Base-by-base conservation (phyloP, 169 alveolate genomes). In the Eimeria brunetti region DNA sequence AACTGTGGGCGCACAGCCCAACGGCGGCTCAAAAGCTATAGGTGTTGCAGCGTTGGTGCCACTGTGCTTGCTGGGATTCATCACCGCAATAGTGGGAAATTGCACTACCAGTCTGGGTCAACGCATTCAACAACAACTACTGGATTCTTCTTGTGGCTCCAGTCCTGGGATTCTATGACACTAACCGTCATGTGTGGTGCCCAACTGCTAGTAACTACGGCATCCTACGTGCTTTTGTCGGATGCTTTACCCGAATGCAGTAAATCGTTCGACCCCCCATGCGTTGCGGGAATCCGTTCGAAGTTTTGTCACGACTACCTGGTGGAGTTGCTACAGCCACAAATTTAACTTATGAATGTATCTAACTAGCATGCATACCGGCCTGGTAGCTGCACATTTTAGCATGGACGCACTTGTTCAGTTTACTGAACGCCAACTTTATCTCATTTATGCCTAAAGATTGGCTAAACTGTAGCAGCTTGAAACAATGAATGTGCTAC, bases 391-490 rank as follows among this genome's bases (percentile, higher is more conserved):
- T 33, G 80, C 51, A 36, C 24, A 69, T 36, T 14, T 9, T 14
- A 51, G 80, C 46, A 7, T 69, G 80, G 41, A 64, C n/a, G 75
- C 41, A 64, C 41, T n/a, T n/a, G 75, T n/a, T 64, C 75, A 64
- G 7, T 4, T 27, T 41, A n/a, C 24, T 64, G 41, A 9, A 64
- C 20, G 41, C 75, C 75, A n/a, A 0, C n/a, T 0, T 64, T 18
- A 27, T 27, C 41, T 24, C 36, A 16, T 38, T 14, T 64, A 24
- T n/a, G 75, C 75, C 75, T 27, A 64, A 41, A 64, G 41, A 7
- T 64, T 64, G 44, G 75, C 36, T 64, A 1, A 6, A 6, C 41
- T 44, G 8, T 14, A 64, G 12, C 41, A n/a, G 41, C 75, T 64
- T 1, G 75, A 64, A 1, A 7, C 75, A 27, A 20, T 5, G 41